A percentile compares a stretch with the other conserved stretches of the same genome.
Conservation (phyloP, 345 rosid genomes). For the Salix brachista region DNA sequence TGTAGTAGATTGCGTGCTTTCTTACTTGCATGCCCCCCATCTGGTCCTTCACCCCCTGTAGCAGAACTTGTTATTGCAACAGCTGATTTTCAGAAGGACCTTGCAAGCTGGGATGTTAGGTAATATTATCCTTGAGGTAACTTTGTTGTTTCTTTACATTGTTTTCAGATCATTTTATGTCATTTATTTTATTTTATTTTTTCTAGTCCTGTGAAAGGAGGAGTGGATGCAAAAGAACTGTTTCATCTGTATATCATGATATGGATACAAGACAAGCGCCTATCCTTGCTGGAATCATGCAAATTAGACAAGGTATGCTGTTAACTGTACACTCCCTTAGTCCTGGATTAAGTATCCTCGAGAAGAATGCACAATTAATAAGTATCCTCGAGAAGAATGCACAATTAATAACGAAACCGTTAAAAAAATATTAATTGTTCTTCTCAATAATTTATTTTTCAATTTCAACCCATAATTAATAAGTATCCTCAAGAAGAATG, state of each 20-base stretch:
- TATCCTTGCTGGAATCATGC: slow-evolving; percentile 82
- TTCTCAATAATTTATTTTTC: too few species aligned
- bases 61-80: slow-evolving; percentile 92
- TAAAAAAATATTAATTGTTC: too few species aligned
- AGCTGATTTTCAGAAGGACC: slow-evolving; percentile 93
- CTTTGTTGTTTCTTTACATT: neutral
- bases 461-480: too few species aligned
- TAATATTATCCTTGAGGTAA: slow-evolving; percentile 13
- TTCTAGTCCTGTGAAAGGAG: slow-evolving; percentile 82
- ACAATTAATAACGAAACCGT: too few species aligned
- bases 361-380: too few species aligned
- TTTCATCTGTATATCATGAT: slow-evolving; percentile 89
- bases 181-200: neutral
- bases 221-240: slow-evolving; percentile 91
- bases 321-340: neutral
- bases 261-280: slow-evolving; percentile 96
- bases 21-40: slow-evolving; percentile 89
- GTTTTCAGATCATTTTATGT: neutral
- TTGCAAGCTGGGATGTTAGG: slow-evolving; percentile 82
- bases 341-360: too few species aligned
- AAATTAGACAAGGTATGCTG: slow-evolving; percentile 80
- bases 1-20: slow-evolving; percentile 80
- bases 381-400: too few species aligned
- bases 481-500: neutral
- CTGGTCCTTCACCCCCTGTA: slow-evolving; percentile 87